A percentile compares a stretch with the other conserved stretches of the same genome.
Conservation (phyloP, 768 basidiomycete genomes). For the Xanthoconium purpureum region DNA sequence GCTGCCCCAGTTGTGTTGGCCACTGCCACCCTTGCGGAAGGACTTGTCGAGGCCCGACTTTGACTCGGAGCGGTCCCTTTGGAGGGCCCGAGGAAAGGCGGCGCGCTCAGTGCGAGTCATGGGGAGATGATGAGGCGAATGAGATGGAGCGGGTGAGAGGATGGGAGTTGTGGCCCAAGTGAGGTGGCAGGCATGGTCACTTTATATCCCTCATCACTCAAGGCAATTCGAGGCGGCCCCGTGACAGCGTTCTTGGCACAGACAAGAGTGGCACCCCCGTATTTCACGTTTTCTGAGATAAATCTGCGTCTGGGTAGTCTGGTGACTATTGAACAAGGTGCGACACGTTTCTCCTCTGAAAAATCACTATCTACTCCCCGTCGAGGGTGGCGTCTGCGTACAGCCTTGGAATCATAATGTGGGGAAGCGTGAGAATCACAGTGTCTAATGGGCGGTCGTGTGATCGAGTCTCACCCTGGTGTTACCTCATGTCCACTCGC, state of each 20-base stretch:
- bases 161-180: neutral
- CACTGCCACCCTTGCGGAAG: conserved; percentile 75
- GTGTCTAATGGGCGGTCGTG: conserved; percentile 2
- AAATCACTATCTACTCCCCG: neutral
- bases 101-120: conserved; percentile 85
- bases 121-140: conserved; percentile 13
- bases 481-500: conserved; percentile 6
- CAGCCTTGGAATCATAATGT: conserved; percentile 1
- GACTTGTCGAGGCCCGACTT: conserved; percentile 72
- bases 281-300: neutral
- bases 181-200: neutral
- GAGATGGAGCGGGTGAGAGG: neutral
- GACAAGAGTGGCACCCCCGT: neutral
- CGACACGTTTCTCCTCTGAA: neutral
- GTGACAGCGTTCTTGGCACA: neutral
- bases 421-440: conserved; percentile 31
- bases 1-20: conserved; percentile 84
- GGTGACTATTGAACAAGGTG: neutral
- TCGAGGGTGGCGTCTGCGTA: neutral
- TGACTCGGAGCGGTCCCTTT: conserved; percentile 76
- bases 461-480: neutral
- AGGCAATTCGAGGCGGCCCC: neutral
- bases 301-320: neutral
- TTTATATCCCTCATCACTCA: conserved; percentile 21
- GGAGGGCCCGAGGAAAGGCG: conserved; percentile 63